Evolutionary conservation across 371 early-diverging fungal genomes (phyloP).

Genomic region (Saksenaea vasiformis): DNA sequence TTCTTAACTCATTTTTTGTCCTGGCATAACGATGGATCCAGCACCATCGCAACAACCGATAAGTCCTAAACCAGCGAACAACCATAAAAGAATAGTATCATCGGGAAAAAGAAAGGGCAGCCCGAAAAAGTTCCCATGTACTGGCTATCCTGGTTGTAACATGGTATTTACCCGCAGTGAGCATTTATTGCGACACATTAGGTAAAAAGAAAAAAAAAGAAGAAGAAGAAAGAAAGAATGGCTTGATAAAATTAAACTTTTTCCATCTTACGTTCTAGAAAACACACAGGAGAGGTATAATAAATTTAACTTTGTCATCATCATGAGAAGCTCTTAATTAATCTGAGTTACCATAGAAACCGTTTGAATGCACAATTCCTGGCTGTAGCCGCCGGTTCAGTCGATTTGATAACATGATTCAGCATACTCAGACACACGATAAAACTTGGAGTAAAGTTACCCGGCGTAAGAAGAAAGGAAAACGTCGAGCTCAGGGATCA

Average conservation of each 20-base stretch:
- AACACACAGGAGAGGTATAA: constrained; percentile 34
- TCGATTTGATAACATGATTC: constrained; percentile 59
- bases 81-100: neutral
- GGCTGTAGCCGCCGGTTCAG: constrained; percentile 51
- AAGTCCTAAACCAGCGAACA: neutral
- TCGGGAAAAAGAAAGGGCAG: constrained; percentile 8
- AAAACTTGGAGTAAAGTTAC: neutral
- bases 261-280: constrained; percentile 12
- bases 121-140: constrained; percentile 51
- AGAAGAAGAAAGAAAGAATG: neutral
- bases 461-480: constrained; percentile 19
- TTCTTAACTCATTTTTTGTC: neutral
- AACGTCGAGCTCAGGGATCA: neutral
- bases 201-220: constrained; percentile 26
- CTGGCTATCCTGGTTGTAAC: constrained; percentile 51
- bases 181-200: constrained; percentile 53
- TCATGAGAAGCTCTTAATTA: neutral
- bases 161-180: constrained; percentile 59
- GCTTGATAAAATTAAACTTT: constrained; percentile 1
- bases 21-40: neutral
- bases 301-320: neutral
- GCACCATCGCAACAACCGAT: neutral
- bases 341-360: constrained; percentile 27
- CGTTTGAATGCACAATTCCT: constrained; percentile 48
- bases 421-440: constrained; percentile 52